These are phyloP conservation scores for Ensete glaucum DNA, from an alignment of 176 grass and related monocot species.

Conservation along the genomic window DNA sequence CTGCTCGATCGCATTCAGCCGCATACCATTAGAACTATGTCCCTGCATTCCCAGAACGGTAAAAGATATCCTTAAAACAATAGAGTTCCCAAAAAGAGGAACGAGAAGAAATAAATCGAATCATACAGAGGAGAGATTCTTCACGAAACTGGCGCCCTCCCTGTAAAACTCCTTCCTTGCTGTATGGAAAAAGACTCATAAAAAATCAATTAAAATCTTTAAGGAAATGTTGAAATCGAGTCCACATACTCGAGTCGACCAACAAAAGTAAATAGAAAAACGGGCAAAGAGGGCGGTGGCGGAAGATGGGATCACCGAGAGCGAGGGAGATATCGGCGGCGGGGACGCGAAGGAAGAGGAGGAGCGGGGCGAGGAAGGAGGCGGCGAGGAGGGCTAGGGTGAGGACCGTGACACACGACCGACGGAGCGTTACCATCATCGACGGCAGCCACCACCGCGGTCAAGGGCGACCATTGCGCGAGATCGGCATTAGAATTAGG, in stretches of 20 bases:
- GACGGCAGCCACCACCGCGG: not conserved
- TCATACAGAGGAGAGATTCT: slow-evolving; percentile 24
- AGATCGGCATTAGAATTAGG: not conserved
- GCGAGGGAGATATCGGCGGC: not conserved
- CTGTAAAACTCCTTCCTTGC: slow-evolving; percentile 18
- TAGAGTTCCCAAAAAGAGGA: not conserved
- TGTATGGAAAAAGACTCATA: slow-evolving; percentile 9
- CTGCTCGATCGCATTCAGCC: not conserved
- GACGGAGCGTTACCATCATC: not conserved
- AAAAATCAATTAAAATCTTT: not conserved
- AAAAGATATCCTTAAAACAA: slow-evolving; percentile 1
- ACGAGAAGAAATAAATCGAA: not conserved
- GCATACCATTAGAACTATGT: not conserved
- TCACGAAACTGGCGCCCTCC: slow-evolving; percentile 21
- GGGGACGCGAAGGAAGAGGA: not conserved
- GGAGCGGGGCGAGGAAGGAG: not conserved
- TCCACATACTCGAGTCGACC: not conserved
- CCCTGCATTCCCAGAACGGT: slow-evolving; percentile 1
- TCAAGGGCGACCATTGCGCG: not conserved
- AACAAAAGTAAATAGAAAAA: not conserved
- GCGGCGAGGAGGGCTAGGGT: not conserved
- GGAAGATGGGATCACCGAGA: not conserved
- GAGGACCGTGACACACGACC: not conserved
- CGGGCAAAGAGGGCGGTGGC: not conserved
- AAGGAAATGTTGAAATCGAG: not conserved